phyloP scores from a whole-genome alignment of 2,329 filamentous ascomycete genomes.

The Septoria petroselini region DNA sequence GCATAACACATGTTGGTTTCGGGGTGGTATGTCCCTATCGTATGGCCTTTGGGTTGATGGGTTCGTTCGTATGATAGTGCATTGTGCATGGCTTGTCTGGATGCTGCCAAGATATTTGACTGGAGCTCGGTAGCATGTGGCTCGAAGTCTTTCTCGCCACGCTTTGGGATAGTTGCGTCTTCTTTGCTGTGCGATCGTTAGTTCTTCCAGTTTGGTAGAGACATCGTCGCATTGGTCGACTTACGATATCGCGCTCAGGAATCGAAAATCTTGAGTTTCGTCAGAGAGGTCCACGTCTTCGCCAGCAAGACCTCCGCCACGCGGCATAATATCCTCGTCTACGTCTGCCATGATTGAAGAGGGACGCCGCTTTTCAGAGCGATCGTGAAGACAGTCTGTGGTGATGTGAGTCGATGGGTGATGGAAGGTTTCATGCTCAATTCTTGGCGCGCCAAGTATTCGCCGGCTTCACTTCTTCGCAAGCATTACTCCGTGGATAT shows the following conservation, averaged over 20 bases:
- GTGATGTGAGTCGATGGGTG: not conserved
- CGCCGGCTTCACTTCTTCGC: not conserved
- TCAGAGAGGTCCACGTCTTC: conserved; percentile 74
- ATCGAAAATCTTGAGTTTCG: conserved; percentile 81
- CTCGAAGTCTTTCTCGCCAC: conserved; percentile 97
- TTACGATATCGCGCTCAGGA: conserved; percentile 58
- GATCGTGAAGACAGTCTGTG: not conserved
- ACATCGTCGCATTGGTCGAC: conserved; percentile 18
- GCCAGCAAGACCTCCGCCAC: conserved; percentile 62
- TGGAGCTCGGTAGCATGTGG: conserved; percentile 84
- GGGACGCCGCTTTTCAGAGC: not conserved
- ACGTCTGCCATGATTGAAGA: conserved; percentile 41
- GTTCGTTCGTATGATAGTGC: conserved; percentile 74
- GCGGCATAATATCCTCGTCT: conserved; percentile 39
- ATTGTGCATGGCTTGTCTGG: conserved; percentile 82
- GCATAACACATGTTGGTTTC: conserved; percentile 59
- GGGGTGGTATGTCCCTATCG: conserved; percentile 72
- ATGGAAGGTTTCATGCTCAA: not conserved
- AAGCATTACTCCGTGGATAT: too few species aligned
- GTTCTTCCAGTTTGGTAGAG: too few species aligned
- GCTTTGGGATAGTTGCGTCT: conserved; percentile 67
- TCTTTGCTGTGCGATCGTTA: conserved; percentile 27
- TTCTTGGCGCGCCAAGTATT: conserved; percentile 3
- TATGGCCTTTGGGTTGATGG: conserved; percentile 64
- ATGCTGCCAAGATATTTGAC: conserved; percentile 71